Percentiles rank a stretch among this genome's conserved stretches.
Evolutionary conservation across 2,329 filamentous ascomycete genomes (phyloP).

Genomic region (Fonsecaea monophora): DNA sequence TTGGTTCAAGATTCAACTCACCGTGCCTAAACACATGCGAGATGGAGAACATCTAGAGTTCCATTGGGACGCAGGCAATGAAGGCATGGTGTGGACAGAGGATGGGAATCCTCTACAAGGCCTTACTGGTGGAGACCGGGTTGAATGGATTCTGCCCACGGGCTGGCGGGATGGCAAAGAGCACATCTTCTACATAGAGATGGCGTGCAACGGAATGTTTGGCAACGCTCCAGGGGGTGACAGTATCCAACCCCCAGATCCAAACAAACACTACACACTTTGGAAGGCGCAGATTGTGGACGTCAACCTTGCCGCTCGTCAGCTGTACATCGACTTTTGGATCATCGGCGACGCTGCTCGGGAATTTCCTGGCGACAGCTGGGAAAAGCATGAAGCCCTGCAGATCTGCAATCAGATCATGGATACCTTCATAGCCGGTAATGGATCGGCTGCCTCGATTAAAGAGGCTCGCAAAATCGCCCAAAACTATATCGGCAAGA

Average conservation of each 20-base stretch:
- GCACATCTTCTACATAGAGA: constrained; percentile 93
- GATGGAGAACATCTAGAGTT: constrained; percentile 87
- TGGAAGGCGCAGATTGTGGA: constrained; percentile 83
- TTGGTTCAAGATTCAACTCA: constrained; percentile 89
- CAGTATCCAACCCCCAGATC: constrained; percentile 84
- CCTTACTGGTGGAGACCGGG: constrained; percentile 85
- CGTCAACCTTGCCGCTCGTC: constrained; percentile 83
- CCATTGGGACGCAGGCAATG: constrained; percentile 94
- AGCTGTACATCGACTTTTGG: constrained; percentile 91
- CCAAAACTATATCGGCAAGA: constrained; percentile 77
- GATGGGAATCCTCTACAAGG: constrained; percentile 91
- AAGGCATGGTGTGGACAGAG: constrained; percentile 92
- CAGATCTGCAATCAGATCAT: constrained; percentile 87
- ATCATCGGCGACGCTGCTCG: constrained; percentile 90
- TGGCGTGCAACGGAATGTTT: constrained; percentile 99
- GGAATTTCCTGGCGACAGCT: constrained; percentile 86
- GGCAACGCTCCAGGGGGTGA: constrained; percentile 86
- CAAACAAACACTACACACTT: constrained; percentile 81
- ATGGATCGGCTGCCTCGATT: constrained; percentile 75
- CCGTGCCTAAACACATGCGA: constrained; percentile 73
- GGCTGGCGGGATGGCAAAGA: constrained; percentile 82
- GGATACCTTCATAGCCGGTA: constrained; percentile 82
- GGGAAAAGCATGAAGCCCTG: constrained; percentile 86
- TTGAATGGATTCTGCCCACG: constrained; percentile 88
- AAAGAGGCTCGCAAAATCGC: constrained; percentile 82